A percentile compares a stretch with the other conserved stretches of the same genome.
Evolutionary conservation across 345 rosid species (phyloP).

Genomic region (Linum trigynum): DNA sequence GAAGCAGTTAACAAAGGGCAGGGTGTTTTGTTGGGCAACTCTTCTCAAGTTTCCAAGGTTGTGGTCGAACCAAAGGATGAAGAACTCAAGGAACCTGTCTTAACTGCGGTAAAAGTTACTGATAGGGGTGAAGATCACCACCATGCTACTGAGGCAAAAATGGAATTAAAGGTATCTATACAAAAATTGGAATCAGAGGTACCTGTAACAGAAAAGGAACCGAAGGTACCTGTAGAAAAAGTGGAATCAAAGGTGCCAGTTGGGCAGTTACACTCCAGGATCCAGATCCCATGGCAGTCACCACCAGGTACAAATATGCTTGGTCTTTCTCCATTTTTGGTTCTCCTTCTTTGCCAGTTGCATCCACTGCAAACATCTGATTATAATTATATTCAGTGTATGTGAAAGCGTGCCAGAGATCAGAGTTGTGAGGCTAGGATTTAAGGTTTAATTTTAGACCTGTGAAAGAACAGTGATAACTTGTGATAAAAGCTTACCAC

Average conservation of each 20-base stretch:
- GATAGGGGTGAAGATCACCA: constrained; percentile 18
- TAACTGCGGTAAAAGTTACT: constrained; percentile 14
- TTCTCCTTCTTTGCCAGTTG: constrained; percentile 13
- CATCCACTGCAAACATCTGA: background rate
- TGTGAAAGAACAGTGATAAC: no score
- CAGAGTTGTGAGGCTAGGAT: no score
- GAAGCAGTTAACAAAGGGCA: constrained; percentile 33
- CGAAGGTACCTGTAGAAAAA: background rate
- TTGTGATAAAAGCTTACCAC: no score
- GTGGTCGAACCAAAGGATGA: constrained; percentile 32
- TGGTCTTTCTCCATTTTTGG: constrained; percentile 9
- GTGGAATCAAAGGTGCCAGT: constrained; percentile 24
- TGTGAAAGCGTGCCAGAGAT: no score
- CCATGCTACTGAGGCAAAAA: constrained; percentile 21
- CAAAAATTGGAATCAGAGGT: constrained; percentile 38
- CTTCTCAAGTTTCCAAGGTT: constrained; percentile 23
- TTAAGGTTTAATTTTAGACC: no score
- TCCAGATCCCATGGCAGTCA: constrained; percentile 54
- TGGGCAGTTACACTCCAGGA: constrained; percentile 39
- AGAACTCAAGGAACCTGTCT: constrained; percentile 28
- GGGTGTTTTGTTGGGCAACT: constrained; percentile 20
- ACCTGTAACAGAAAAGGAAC: constrained; percentile 9
- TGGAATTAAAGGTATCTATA: constrained; percentile 28
- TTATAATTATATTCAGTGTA: no score
- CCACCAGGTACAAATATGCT: constrained; percentile 68